Conservation (phyloP, 2,329 filamentous ascomycete genomes). For the Pezizomycotina sp. region DNA sequence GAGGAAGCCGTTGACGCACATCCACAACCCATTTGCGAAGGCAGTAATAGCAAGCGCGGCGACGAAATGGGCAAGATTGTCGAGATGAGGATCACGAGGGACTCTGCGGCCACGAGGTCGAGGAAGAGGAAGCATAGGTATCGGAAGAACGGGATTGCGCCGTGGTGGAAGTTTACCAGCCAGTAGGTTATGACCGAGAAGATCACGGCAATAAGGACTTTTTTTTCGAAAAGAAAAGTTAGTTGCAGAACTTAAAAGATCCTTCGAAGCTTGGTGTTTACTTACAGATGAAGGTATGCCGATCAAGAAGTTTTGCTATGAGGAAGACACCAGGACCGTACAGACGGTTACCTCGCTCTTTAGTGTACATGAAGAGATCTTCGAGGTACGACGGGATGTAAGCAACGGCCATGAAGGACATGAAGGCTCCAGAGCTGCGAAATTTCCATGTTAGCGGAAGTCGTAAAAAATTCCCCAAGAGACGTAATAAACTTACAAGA, state of each 20-base stretch:
- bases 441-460: too few relatives aligned
- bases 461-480: too few relatives aligned
- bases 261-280: neutral
- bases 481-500: too few relatives aligned
- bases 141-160: constrained; percentile 50
- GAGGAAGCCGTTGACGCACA: constrained; percentile 70
- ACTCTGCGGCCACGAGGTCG: constrained; percentile 66
- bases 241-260: neutral
- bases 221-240: constrained; percentile 1
- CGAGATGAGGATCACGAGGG: constrained; percentile 60
- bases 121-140: constrained; percentile 77
- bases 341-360: constrained; percentile 67
- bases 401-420: constrained; percentile 68
- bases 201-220: constrained; percentile 53
- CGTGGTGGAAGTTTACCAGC: constrained; percentile 58
- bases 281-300: constrained; percentile 56
- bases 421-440: constrained; percentile 44
- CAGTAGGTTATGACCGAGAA: constrained; percentile 67
- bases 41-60: constrained; percentile 62
- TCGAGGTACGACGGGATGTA: constrained; percentile 75
- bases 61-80: constrained; percentile 65
- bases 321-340: constrained; percentile 60
- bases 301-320: constrained; percentile 61
- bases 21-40: constrained; percentile 80
- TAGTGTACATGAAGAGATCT: constrained; percentile 53